Conservation (phyloP, 2,329 filamentous ascomycete genomes). For the Elsinoe batatas region DNA sequence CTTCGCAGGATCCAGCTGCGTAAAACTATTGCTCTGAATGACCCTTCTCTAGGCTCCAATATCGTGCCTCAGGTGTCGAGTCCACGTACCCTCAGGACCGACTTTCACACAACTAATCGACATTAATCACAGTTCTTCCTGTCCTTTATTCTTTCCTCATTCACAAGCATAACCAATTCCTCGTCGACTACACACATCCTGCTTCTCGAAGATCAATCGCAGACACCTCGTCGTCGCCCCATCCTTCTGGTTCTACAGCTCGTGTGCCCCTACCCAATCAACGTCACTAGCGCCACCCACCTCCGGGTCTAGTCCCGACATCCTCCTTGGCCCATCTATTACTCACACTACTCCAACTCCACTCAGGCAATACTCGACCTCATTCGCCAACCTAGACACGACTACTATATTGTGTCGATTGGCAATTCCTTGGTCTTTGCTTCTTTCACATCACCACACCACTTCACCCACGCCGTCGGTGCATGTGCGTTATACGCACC, state of each 20-base stretch:
- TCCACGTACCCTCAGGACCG: neutral
- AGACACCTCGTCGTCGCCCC: neutral
- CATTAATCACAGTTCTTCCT: neutral
- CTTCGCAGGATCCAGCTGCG: neutral
- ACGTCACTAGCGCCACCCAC: neutral
- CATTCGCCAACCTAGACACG: neutral
- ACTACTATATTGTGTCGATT: neutral
- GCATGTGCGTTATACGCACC: conserved; percentile 1
- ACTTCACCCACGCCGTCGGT: neutral
- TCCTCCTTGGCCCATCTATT: neutral
- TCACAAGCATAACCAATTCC: neutral
- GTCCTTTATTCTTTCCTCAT: neutral
- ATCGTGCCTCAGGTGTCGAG: conserved; percentile 7
- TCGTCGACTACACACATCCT: neutral
- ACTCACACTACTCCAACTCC: neutral
- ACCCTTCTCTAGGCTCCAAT: conserved; percentile 7
- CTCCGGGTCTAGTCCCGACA: conserved; percentile 7
- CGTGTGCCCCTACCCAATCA: conserved; percentile 1
- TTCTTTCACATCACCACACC: neutral
- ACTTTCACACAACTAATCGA: neutral
- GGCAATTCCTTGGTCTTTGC: neutral
- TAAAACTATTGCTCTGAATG: neutral
- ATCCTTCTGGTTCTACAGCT: neutral
- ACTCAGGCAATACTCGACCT: neutral
- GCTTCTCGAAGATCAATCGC: neutral